Evolutionary conservation across 2,329 filamentous ascomycete genomes (phyloP), one percentile per base, ranked within the genome.

Genomic region (Ceratocystis cubensis): DNA sequence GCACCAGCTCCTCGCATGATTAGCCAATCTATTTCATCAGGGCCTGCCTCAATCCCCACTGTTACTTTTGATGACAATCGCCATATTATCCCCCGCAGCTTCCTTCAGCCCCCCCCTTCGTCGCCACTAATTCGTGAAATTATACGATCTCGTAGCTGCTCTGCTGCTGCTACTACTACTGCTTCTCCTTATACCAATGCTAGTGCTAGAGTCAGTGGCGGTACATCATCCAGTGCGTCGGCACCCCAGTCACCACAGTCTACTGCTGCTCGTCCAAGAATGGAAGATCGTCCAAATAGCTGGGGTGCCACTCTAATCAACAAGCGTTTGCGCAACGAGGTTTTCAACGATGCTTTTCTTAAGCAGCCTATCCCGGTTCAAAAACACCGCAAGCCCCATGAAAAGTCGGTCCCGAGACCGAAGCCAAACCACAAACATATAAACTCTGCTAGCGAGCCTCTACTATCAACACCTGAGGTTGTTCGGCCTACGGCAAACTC

Each of bases 231-330:
- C 10, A 65, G 56, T 28, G 66, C 66, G 5, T 67, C 66, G 22
- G 66, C 66, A 8, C 66, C 66, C 6, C 66, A 67, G 20, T 67
- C 63, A 15, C 66, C 63, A 20, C 53, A 67, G n/a, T 76, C 76
- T 25, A 73, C 72, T 25, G 75, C 75, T 28, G 64, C 69, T 61
- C 72, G 80, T 25, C 80, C 81, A 3, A 73, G 71, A 2, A 71
- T 86, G 68, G 81, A 84, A 28, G 79, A 84, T 56, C 78, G 82
- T 22, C 81, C 84, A 6, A 84, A 84, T 70, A 86, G 84, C 72
- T 96, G 93, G 92, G 92, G 93, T 6, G 91, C 91, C 17, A 96
- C 92, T 0, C 92, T 88, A 25, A 89, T 96, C 67, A 97, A 97
- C 73, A 88, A 89, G 71, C 85, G 87, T 68, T 77, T 97, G 48